A percentile compares a stretch with the other conserved stretches of the same genome.
phyloP scores from a whole-genome alignment of 306 rosid genomes.

The Lotus japonicus region DNA sequence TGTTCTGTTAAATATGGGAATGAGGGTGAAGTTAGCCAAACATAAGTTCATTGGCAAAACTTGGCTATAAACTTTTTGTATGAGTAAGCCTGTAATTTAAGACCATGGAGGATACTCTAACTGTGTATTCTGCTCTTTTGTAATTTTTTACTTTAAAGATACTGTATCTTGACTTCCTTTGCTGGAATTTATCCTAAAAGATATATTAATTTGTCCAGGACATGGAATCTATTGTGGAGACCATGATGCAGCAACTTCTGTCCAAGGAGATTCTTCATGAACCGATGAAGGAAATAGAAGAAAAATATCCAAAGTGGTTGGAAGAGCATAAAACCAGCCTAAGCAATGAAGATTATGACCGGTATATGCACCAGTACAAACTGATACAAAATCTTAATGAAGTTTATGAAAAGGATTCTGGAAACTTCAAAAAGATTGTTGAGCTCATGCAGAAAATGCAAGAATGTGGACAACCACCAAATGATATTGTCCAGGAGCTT shows the following conservation, averaged over 20 bases:
- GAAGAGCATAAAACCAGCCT: slow-evolving; percentile 71
- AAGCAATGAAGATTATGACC: slow-evolving; percentile 71
- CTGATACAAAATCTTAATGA: slow-evolving; percentile 67
- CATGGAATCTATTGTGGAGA: slow-evolving; percentile 87
- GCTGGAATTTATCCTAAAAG: slow-evolving; percentile 5
- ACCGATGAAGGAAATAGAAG: slow-evolving; percentile 97
- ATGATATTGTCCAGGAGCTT: slow-evolving; percentile 75
- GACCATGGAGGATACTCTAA: background rate
- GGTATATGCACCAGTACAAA: slow-evolving; percentile 51
- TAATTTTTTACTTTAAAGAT: background rate
- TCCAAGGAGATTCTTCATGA: slow-evolving; percentile 95
- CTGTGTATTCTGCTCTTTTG: background rate
- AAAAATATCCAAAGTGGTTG: slow-evolving; percentile 95
- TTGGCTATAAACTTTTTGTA: background rate
- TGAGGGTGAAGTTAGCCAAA: background rate
- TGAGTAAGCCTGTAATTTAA: background rate
- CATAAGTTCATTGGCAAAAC: background rate
- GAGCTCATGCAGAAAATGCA: slow-evolving; percentile 99
- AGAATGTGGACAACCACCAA: slow-evolving; percentile 97
- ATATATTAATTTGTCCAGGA: slow-evolving; percentile 37
- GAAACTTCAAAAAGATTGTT: slow-evolving; percentile 67
- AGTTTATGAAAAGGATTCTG: slow-evolving; percentile 71
- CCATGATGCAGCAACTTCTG: slow-evolving; percentile 93
- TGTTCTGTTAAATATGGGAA: background rate
- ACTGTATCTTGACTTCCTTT: background rate